These are phyloP conservation scores for Talaromyces sp. DNA, from an alignment of 2,329 filamentous ascomycete species.

Conservation along the genomic window DNA sequence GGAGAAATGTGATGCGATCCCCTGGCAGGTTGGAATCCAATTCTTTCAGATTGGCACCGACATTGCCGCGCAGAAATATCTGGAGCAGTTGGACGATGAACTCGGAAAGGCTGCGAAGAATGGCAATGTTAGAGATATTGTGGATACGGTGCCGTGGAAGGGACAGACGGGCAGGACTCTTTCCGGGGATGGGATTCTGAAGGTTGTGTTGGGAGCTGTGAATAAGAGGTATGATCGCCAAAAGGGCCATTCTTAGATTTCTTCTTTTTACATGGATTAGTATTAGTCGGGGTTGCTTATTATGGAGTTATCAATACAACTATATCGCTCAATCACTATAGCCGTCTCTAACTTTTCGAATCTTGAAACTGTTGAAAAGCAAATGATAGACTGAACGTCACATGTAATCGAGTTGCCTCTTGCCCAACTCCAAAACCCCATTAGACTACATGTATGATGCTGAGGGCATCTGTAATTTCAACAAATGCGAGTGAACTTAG, in stretches of 20 bases:
- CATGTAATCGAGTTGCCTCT: background rate
- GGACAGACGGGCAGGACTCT: constrained; percentile 52
- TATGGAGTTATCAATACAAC: background rate
- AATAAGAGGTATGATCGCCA: constrained; percentile 62
- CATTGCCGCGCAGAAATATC: constrained; percentile 59
- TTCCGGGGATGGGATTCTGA: constrained; percentile 71
- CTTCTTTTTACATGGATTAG: background rate
- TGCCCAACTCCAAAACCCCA: background rate
- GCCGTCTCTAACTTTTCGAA: background rate
- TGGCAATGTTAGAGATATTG: constrained; percentile 70
- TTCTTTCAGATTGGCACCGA: constrained; percentile 93
- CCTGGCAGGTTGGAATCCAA: constrained; percentile 85
- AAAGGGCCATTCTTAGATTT: constrained; percentile 22
- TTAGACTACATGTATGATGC: background rate
- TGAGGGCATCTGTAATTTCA: background rate
- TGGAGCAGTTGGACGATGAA: constrained; percentile 74
- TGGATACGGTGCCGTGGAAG: constrained; percentile 80
- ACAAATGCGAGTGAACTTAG: too few species aligned
- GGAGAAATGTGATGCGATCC: constrained; percentile 66
- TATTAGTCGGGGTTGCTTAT: background rate
- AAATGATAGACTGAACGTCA: background rate
- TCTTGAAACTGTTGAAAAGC: background rate
- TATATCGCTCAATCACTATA: background rate
- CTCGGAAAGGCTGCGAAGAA: constrained; percentile 54
- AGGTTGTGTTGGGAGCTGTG: constrained; percentile 77